phyloP scores from a whole-genome alignment of 129 eudicot genomes.

The Oenanthe sinensis region DNA sequence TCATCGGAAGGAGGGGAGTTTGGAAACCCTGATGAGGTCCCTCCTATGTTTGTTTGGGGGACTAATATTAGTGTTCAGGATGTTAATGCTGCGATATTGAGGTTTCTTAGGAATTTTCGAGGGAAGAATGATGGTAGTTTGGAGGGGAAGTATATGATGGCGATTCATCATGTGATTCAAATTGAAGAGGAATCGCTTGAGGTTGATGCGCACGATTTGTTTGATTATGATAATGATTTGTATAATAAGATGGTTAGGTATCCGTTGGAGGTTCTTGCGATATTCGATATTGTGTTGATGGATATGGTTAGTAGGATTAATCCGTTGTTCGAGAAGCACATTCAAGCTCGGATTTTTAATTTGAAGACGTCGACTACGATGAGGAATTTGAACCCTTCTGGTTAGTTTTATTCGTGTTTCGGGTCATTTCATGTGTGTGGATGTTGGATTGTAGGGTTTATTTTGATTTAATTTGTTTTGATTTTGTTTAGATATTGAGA shows the following conservation, averaged over 20 bases:
- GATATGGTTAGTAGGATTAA: constrained; percentile 68
- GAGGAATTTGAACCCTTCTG: constrained; percentile 88
- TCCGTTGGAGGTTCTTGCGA: constrained; percentile 82
- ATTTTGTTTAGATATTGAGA: constrained; percentile 67
- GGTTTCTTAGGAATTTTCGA: constrained; percentile 71
- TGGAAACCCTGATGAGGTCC: constrained; percentile 57
- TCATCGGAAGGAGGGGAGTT: constrained; percentile 64
- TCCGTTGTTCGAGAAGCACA: constrained; percentile 75
- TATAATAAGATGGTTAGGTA: constrained; percentile 85
- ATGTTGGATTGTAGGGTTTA: not conserved
- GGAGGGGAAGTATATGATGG: constrained; percentile 82
- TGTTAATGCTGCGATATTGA: constrained; percentile 70
- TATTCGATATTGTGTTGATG: constrained; percentile 86
- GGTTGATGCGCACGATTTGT: constrained; percentile 77
- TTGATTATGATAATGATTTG: constrained; percentile 68
- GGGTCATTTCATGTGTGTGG: not conserved
- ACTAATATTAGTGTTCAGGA: constrained; percentile 91
- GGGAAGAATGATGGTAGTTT: constrained; percentile 28
- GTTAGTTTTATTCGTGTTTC: constrained; percentile 25
- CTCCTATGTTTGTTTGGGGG: constrained; percentile 96
- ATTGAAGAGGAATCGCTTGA: constrained; percentile 78
- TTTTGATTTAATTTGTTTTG: not conserved
- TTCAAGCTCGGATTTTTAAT: constrained; percentile 78
- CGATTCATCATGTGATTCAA: constrained; percentile 58
- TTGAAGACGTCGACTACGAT: constrained; percentile 64